phyloP scores from a whole-genome alignment of 139 green algal species.

The Eudorina sp. region DNA sequence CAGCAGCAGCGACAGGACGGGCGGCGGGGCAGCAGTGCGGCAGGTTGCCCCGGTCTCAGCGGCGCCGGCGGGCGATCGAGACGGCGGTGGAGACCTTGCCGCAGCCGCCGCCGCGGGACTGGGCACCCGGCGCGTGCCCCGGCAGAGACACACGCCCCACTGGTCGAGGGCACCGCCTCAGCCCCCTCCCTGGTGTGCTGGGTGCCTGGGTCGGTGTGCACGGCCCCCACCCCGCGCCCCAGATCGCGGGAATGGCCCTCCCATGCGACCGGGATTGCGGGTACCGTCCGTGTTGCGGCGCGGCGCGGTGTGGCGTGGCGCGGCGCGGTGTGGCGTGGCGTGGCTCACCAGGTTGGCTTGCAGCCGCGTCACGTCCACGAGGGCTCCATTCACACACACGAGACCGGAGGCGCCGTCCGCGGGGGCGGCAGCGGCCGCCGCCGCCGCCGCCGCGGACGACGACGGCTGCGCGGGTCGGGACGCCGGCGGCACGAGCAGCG shows the following conservation, averaged over 20 bases:
- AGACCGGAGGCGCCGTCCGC: no score
- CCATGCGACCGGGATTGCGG: not conserved
- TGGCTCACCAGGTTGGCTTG: constrained; percentile 40
- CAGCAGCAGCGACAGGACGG: no score
- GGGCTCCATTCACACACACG: no score
- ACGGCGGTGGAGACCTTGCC: not conserved
- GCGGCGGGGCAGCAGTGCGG: not conserved
- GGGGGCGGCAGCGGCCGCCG: not conserved
- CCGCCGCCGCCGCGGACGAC: not conserved
- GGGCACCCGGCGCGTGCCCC: no score
- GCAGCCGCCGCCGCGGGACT: no score
- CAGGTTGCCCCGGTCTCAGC: not conserved
- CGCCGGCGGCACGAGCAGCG: constrained; percentile 23
- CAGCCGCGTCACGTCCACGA: constrained; percentile 27
- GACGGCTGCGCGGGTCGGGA: not conserved
- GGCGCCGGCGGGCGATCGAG: not conserved
- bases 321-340: no score
- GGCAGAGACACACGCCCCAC: not conserved
- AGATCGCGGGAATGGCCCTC: not conserved
- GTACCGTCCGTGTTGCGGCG: not conserved
- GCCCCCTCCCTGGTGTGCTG: not conserved
- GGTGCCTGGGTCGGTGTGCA: not conserved
- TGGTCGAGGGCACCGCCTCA: not conserved
- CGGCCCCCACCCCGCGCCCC: not conserved
- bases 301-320: no score